Evolutionary conservation across 2,329 filamentous ascomycete genomes (phyloP), one percentile per base, ranked within the genome.

Genomic region (Dichotomopilus funicola): DNA sequence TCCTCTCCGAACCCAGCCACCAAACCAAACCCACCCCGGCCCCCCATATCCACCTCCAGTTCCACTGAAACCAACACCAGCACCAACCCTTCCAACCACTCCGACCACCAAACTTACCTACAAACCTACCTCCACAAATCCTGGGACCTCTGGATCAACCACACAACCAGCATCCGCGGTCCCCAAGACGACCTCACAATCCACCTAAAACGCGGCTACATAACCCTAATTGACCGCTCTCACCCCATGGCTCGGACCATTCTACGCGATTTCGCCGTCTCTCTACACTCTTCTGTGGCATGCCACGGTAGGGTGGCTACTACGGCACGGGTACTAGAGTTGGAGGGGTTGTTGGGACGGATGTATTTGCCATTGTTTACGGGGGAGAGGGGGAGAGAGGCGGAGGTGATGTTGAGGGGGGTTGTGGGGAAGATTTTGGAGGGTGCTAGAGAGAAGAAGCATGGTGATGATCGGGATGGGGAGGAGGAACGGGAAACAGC

Each of bases 361-460:
- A 65, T 65, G 63, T 65, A 60, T 34, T 33, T 64, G 6, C 63
- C 63, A 8, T 55, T 65, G 27, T 62, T 65, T 31, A 58, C 57
- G 13, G 12, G 31, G 1, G 53, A 46, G 11, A 47, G 52, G 2
- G 56, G 53, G 6, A 2, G 19, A 5, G 49, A 53, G 3, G 62
- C 61, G 0, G 55, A 59, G 41, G 45, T 5, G 8, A 56, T 64
- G 52, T 43, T 65, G 27, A 37, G 2, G 8, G 55, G 3, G 0
- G 7, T 63, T 6, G 42, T 52, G 42, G 12, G 4, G 9, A 19
- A 53, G 46, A 41, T 60, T 12, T 33, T 53, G 46, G 47, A 33
- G 6, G 40, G 5, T 6, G 6, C 11, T 2, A 13, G 2, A 2
- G 40, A n/a, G 11, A 38, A 38, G 8, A 4, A 38, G 7, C 36